A percentile compares a stretch with the other conserved stretches of the same genome.
Conservation (phyloP, 2,329 filamentous ascomycete species). For the Orbilia blumenaviensis region DNA sequence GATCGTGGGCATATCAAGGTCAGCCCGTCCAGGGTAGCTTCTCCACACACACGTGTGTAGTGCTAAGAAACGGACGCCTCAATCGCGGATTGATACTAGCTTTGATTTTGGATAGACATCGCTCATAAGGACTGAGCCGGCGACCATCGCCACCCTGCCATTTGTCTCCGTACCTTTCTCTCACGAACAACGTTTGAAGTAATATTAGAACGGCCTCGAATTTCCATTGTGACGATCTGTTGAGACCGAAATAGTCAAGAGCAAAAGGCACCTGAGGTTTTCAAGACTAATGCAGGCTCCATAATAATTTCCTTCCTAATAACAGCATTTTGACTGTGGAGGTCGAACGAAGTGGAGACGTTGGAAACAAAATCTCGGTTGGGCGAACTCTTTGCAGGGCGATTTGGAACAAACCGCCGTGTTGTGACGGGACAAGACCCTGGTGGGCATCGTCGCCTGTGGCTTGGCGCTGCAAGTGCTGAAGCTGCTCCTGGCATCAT, state of each 20-base stretch:
- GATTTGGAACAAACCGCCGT: slow-evolving; percentile 19
- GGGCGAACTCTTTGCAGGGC: slow-evolving; percentile 15
- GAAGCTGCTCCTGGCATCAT: slow-evolving; percentile 22
- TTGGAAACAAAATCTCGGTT: slow-evolving; percentile 48
- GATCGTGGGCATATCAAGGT: slow-evolving; percentile 18
- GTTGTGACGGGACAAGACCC: slow-evolving; percentile 24
- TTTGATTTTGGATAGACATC: slow-evolving; percentile 23
- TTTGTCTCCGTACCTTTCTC: not conserved
- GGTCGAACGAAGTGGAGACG: slow-evolving; percentile 30
- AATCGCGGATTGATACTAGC: not conserved
- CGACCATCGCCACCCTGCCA: slow-evolving; percentile 6
- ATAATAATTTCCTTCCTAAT: slow-evolving; percentile 24
- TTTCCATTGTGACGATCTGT: slow-evolving; percentile 6
- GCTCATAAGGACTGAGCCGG: not conserved
- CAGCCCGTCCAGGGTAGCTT: slow-evolving; percentile 27
- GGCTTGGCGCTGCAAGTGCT: slow-evolving; percentile 36
- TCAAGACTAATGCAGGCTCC: slow-evolving; percentile 1
- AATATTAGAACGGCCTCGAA: not conserved
- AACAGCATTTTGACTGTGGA: slow-evolving; percentile 4
- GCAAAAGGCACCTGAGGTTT: slow-evolving; percentile 18
- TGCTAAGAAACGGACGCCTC: slow-evolving; percentile 5
- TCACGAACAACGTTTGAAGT: slow-evolving; percentile 17
- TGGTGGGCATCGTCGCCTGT: slow-evolving; percentile 28
- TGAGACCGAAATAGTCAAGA: not conserved
- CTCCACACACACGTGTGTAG: slow-evolving; percentile 47